Percentiles rank a stretch among this genome's conserved stretches.
These are phyloP conservation scores for Myrica gale DNA, from an alignment of 306 rosid species.

Conservation along the genomic window DNA sequence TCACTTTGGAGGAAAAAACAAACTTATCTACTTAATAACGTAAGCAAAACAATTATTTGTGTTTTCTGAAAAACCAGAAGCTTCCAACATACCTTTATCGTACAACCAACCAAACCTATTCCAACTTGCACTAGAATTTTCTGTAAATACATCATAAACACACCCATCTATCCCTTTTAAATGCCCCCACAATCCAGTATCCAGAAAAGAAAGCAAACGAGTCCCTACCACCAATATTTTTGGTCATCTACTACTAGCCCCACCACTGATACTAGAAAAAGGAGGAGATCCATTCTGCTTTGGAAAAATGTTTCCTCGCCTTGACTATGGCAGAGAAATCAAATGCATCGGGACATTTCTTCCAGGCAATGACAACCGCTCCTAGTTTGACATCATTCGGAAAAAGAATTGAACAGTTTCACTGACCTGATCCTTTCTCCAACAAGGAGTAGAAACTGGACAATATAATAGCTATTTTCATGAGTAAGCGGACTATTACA, in stretches of 20 bases:
- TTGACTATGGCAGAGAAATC: slow-evolving; percentile 43
- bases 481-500: slow-evolving; percentile 19
- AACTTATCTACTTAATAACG: slow-evolving; percentile 7
- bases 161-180: slow-evolving; percentile 39
- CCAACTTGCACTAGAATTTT: slow-evolving; percentile 55
- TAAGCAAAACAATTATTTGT: slow-evolving; percentile 7
- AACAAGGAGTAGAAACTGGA: slow-evolving; percentile 29
- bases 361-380: slow-evolving; percentile 33
- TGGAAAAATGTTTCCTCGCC: slow-evolving; percentile 38
- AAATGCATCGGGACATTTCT: slow-evolving; percentile 36
- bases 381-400: slow-evolving; percentile 41
- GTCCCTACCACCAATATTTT: slow-evolving; percentile 48
- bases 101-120: slow-evolving; percentile 49
- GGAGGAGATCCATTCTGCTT: slow-evolving; percentile 41
- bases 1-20: slow-evolving; percentile 33
- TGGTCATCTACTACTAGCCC: slow-evolving; percentile 59
- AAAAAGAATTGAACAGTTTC: slow-evolving; percentile 31
- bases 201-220: slow-evolving; percentile 26
- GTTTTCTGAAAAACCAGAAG: slow-evolving; percentile 37
- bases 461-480: slow-evolving; percentile 30
- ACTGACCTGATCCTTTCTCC: slow-evolving; percentile 34
- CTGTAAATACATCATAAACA: slow-evolving; percentile 46
- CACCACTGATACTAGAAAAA: slow-evolving; percentile 45
- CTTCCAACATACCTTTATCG: slow-evolving; percentile 52
- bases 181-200: slow-evolving; percentile 61